phyloP scores from a whole-genome alignment of 371 early-diverging fungal species.

The Paraphysoderma sedebokerense region DNA sequence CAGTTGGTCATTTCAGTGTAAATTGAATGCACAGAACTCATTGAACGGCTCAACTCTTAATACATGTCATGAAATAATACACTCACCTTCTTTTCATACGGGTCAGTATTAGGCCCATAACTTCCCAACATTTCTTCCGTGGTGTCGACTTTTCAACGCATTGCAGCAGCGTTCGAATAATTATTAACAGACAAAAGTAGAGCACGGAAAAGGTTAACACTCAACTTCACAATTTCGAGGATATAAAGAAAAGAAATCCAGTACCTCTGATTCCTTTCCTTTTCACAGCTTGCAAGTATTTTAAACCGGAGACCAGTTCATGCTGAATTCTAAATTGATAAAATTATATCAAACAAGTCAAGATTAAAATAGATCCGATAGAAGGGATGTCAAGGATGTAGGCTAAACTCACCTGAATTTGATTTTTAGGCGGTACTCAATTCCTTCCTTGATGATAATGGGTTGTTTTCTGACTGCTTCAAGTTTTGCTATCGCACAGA shows the following conservation, averaged over 20 bases:
- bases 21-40: too few relatives aligned
- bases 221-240: too few relatives aligned
- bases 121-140: slow-evolving; percentile 90
- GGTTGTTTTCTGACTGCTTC: slow-evolving; percentile 43
- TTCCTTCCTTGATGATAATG: slow-evolving; percentile 88
- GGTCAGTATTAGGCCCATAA: slow-evolving; percentile 61
- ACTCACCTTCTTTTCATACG: slow-evolving; percentile 56
- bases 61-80: too few relatives aligned
- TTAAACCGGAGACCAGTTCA: slow-evolving; percentile 87
- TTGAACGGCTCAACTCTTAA: too few relatives aligned
- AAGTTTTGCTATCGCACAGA: slow-evolving; percentile 10
- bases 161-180: too few relatives aligned
- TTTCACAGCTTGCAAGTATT: slow-evolving; percentile 85
- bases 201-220: too few relatives aligned
- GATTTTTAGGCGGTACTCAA: slow-evolving; percentile 83
- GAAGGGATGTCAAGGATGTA: not conserved
- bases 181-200: too few relatives aligned
- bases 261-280: slow-evolving; percentile 57
- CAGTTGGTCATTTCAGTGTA: too few relatives aligned
- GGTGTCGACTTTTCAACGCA: slow-evolving; percentile 89
- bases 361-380: slow-evolving; percentile 75
- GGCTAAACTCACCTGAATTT: slow-evolving; percentile 42
- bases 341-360: slow-evolving; percentile 22
- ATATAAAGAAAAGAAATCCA: not conserved
- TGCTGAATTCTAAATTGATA: slow-evolving; percentile 53